phyloP scores from a whole-genome alignment of 768 basidiomycete genomes.

The Leccinum disarticulatum region DNA sequence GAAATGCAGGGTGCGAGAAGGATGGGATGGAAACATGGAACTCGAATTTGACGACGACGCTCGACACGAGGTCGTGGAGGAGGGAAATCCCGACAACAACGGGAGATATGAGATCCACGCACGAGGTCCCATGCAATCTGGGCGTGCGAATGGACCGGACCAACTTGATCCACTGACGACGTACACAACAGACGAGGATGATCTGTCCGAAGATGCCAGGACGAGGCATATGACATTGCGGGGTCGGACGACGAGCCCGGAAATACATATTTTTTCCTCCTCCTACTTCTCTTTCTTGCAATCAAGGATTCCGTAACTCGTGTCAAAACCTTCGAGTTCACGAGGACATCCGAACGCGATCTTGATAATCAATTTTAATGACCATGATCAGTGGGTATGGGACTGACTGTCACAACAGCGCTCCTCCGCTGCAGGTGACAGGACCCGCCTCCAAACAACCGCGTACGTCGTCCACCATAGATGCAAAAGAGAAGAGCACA shows the following conservation, averaged over 20 bases:
- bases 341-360: too few relatives aligned
- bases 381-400: too few relatives aligned
- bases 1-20: slow-evolving; percentile 33
- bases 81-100: slow-evolving; percentile 45
- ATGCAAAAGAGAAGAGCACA: too few relatives aligned
- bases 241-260: slow-evolving; percentile 25
- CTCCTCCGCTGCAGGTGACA: too few relatives aligned
- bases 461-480: too few relatives aligned
- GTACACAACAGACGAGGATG: slow-evolving; percentile 53
- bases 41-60: slow-evolving; percentile 25
- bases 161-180: slow-evolving; percentile 40
- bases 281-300: too few relatives aligned
- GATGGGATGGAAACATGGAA: slow-evolving; percentile 41
- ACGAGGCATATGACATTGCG: slow-evolving; percentile 23
- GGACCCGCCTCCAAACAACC: too few relatives aligned
- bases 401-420: too few relatives aligned
- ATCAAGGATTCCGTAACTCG: too few relatives aligned
- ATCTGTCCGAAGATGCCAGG: slow-evolving; percentile 29
- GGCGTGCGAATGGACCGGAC: slow-evolving; percentile 39
- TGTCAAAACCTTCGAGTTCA: too few relatives aligned
- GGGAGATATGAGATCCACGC: slow-evolving; percentile 58
- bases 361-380: too few relatives aligned
- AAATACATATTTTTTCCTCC: too few relatives aligned
- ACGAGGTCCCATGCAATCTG: slow-evolving; percentile 45
- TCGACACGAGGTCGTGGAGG: slow-evolving; percentile 2